Percentiles rank a stretch among this genome's conserved stretches.
These are phyloP conservation scores for Sambucus nigra DNA, from an alignment of 129 eudicot genomes.

Conservation along the genomic window DNA sequence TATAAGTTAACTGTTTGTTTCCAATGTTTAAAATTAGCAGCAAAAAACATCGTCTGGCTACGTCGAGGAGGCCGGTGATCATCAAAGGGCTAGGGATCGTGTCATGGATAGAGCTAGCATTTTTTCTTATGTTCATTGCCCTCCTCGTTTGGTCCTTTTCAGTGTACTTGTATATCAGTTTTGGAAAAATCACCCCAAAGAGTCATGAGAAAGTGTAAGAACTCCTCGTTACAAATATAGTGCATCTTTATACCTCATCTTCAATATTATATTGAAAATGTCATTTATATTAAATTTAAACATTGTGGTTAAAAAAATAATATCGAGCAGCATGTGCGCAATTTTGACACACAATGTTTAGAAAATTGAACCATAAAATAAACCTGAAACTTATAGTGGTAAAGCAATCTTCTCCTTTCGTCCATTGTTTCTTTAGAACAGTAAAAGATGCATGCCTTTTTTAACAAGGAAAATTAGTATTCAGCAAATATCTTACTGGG, in stretches of 20 bases:
- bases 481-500: no score
- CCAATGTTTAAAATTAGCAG: conserved; percentile 1
- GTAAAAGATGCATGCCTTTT: no score
- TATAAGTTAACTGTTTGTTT: background rate
- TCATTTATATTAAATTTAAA: no score
- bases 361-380: no score
- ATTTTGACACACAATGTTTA: no score
- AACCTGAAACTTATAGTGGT: no score
- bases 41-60: conserved; percentile 13
- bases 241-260: background rate
- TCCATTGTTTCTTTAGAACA: no score
- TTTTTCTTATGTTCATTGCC: conserved; percentile 64
- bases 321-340: background rate
- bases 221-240: background rate
- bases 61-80: conserved; percentile 65
- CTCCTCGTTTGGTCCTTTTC: conserved; percentile 55
- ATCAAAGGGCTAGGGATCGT: conserved; percentile 79
- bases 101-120: conserved; percentile 52
- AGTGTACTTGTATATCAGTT: conserved; percentile 32
- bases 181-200: conserved; percentile 34
- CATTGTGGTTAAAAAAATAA: no score
- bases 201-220: conserved; percentile 54
- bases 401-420: no score
- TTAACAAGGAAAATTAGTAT: no score
- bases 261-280: no score